A percentile compares a stretch with the other conserved stretches of the same genome.
phyloP scores from a whole-genome alignment of 352 stramenopile genomes.

The Pythium periplocum region DNA sequence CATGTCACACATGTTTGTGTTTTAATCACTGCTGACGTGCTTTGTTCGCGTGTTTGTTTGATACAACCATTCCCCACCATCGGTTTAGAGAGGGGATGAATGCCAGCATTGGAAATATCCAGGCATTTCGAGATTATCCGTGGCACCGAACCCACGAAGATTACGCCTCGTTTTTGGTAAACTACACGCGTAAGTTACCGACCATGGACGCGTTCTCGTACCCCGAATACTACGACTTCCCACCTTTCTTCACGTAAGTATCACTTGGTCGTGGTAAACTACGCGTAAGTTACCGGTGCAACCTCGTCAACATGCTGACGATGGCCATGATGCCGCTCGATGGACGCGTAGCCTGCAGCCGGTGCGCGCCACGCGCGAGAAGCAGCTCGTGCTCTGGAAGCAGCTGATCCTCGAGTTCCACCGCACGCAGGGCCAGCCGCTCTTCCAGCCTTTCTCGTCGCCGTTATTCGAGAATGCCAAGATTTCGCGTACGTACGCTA shows the following conservation, averaged over 20 bases:
- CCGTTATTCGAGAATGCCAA: constrained; percentile 80
- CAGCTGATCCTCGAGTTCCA: constrained; percentile 83
- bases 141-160: too few species aligned
- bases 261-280: constrained; percentile 4
- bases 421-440: constrained; percentile 55
- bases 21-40: too few species aligned
- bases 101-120: too few species aligned
- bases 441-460: constrained; percentile 66
- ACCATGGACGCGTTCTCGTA: constrained; percentile 73
- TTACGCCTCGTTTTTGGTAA: too few species aligned
- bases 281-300: constrained; percentile 1
- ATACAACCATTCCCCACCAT: too few species aligned
- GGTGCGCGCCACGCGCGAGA: constrained; percentile 77
- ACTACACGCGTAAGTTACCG: too few species aligned
- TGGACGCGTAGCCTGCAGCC: constrained; percentile 47
- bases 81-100: too few species aligned
- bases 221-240: constrained; percentile 85
- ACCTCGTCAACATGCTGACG: constrained; percentile 3
- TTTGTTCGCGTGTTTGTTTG: too few species aligned
- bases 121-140: too few species aligned
- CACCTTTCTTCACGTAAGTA: constrained; percentile 82
- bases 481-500: constrained; percentile 49
- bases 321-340: background rate
- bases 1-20: too few species aligned
- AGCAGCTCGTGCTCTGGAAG: constrained; percentile 85